Evolutionary conservation across 805 yeast species (phyloP), one percentile per base, ranked within the genome.

Genomic region (Starmerella vaccinii): DNA sequence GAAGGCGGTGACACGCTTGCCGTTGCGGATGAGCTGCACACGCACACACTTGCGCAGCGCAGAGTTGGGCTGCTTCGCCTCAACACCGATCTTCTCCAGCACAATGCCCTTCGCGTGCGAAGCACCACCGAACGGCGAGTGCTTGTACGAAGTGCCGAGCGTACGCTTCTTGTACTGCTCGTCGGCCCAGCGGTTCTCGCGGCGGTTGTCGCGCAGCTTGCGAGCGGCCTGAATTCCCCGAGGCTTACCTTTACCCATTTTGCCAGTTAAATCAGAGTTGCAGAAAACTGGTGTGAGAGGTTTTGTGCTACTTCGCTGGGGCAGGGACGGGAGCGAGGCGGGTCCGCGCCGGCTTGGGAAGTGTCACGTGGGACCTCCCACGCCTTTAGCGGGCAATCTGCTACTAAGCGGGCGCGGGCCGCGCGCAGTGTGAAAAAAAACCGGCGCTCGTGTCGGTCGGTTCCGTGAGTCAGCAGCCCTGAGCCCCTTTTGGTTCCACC

Each of bases 1-100:
- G 94, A 92, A 92, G 75, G 99, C 99, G 70, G 98, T 92, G 65
- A 89, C 98, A 80, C 86, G 90, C 84, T 90, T 92, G 81, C 98
- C 97, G 86, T 92, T 92, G 86, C 92, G 92, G 82, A 92, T 90
- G 71, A 92, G 84, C 81, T 92, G 97, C 61, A 92, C 99, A 84
- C 97, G 88, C 75, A 92, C 99, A 85, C 98, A 94, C 84, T 92
- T 92, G 85, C 98, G 92, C 73, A 92, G 90, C 78, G 98, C 99
- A 69, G 98, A 92, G 94, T 92, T 92, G 77, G 99, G 99, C 81
- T 92, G 99, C 80, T 92, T 92, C 74, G 99, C 95, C 81, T 92
- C 97, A 75, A 92, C 83, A 81, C 99, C 99, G 68, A 90, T 83
- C 78, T 92, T 92, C 81, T 92, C 99, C 73, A 92, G 85, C 63